phyloP scores from a whole-genome alignment of 1,284 basidiomycete genomes.

The Microbotryomycetes sp. region DNA sequence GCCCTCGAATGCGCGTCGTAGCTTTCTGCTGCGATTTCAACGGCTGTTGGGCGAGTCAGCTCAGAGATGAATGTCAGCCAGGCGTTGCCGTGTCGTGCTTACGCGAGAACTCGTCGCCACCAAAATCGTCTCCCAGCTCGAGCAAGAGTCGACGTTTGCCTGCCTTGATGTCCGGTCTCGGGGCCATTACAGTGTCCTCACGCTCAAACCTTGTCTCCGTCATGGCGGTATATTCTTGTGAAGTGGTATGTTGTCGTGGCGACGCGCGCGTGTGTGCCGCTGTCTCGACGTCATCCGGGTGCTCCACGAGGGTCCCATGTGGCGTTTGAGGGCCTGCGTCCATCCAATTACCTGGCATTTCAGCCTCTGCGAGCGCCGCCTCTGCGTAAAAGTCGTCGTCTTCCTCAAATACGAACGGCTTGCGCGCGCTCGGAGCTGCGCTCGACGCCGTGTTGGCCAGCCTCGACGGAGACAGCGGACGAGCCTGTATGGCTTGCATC shows the following conservation, averaged over 20 bases:
- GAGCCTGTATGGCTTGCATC: no score
- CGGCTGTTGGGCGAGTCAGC: not conserved
- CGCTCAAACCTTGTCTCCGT: not conserved
- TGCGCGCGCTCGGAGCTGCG: not conserved
- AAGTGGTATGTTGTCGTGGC: not conserved
- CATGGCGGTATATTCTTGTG: not conserved
- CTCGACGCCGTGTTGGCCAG: not conserved
- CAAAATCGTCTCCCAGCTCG: slow-evolving; percentile 11
- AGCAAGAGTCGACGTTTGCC: not conserved
- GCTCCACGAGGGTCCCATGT: not conserved
- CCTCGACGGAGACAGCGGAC: not conserved
- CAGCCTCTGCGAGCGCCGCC: not conserved
- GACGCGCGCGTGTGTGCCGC: not conserved
- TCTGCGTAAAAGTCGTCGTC: slow-evolving; percentile 18
- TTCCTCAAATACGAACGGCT: slow-evolving; percentile 13
- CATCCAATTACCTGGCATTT: not conserved
- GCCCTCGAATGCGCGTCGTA: slow-evolving; percentile 17
- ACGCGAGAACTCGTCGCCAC: not conserved
- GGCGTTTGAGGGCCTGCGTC: not conserved
- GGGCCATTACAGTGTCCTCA: not conserved
- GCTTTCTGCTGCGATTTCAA: slow-evolving; percentile 1
- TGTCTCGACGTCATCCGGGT: slow-evolving; percentile 3
- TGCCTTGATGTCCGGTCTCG: not conserved
- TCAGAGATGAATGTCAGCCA: not conserved
- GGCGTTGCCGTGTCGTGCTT: not conserved